A percentile compares a stretch with the other conserved stretches of the same genome.
Evolutionary conservation across 495 filamentous ascomycete species (phyloP).

Genomic region (Chlorociboria aeruginascens): DNA sequence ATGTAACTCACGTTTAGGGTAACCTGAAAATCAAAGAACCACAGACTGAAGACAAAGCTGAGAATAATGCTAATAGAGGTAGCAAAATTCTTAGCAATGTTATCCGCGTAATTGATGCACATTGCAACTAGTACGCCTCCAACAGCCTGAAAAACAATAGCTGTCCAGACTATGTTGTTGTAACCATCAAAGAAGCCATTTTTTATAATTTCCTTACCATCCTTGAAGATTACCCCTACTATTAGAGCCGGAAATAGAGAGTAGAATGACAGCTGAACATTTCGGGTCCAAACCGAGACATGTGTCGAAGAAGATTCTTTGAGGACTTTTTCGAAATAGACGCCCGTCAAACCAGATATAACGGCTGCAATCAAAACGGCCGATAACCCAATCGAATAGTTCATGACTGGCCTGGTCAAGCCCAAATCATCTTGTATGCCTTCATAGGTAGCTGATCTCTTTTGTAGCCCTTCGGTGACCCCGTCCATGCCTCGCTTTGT

Average conservation of each 20-base stretch:
- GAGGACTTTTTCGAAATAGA: constrained; percentile 92
- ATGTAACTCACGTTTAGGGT: constrained; percentile 52
- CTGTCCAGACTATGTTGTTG: constrained; percentile 80
- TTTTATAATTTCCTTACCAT: constrained; percentile 70
- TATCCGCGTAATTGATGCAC: constrained; percentile 77
- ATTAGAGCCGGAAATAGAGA: constrained; percentile 79
- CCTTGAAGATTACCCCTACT: constrained; percentile 73
- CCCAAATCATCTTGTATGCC: constrained; percentile 77
- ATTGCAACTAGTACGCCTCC: constrained; percentile 76
- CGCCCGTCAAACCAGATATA: constrained; percentile 72
- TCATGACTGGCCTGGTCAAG: constrained; percentile 51
- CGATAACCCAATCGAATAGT: constrained; percentile 61
- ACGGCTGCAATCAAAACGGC: constrained; percentile 65
- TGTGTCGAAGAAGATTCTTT: constrained; percentile 56
- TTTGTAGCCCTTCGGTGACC: constrained; percentile 39
- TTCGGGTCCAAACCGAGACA: constrained; percentile 79
- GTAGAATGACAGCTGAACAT: constrained; percentile 88
- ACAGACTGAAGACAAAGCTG: constrained; percentile 72
- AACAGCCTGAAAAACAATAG: constrained; percentile 67
- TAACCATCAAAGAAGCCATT: constrained; percentile 91
- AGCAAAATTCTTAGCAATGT: constrained; percentile 83
- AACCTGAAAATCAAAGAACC: constrained; percentile 70
- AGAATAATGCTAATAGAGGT: constrained; percentile 82
- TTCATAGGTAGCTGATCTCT: constrained; percentile 90
- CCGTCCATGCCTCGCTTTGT: constrained; percentile 32